Evolutionary conservation across 768 basidiomycete genomes (phyloP).

Genomic region (Mycena metata): DNA sequence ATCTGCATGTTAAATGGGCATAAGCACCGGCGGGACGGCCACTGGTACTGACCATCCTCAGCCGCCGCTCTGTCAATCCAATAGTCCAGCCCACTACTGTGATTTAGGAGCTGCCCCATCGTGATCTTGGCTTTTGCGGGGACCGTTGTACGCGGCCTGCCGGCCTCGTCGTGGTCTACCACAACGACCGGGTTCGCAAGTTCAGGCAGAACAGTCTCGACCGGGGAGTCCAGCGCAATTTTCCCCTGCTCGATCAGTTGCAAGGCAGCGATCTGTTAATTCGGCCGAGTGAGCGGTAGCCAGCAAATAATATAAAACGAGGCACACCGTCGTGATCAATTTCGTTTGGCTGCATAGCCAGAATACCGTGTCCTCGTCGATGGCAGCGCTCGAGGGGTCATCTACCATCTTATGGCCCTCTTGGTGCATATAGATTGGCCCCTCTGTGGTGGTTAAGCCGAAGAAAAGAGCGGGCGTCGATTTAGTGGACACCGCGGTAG

Average conservation of each 20-base stretch:
- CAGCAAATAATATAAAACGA: too few relatives aligned
- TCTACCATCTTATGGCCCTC: constrained; percentile 15
- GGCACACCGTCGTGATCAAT: constrained; percentile 23
- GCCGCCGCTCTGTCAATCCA: constrained; percentile 19
- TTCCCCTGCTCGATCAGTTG: constrained; percentile 48
- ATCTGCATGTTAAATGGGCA: too few relatives aligned
- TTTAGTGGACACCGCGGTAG: constrained; percentile 8
- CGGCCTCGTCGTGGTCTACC: constrained; percentile 31
- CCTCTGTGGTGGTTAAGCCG: constrained; percentile 11
- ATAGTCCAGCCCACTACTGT: constrained; percentile 49
- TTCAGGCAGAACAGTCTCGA: constrained; percentile 44
- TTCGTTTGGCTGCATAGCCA: constrained; percentile 33
- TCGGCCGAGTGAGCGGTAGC: too few relatives aligned
- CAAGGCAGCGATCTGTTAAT: constrained; percentile 45
- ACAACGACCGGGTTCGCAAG: constrained; percentile 45
- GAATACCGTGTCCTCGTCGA: constrained; percentile 24
- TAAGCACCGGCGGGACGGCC: too few relatives aligned
- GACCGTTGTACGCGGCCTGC: constrained; percentile 19
- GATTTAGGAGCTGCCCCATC: constrained; percentile 47
- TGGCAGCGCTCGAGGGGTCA: constrained; percentile 6
- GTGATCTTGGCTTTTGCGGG: constrained; percentile 43
- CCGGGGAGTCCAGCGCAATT: constrained; percentile 42
- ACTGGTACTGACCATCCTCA: too few relatives aligned
- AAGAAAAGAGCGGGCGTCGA: constrained; percentile 14
- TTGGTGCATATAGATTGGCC: constrained; percentile 3